These are phyloP conservation scores for Nidula niveotomentosa DNA, from an alignment of 1,284 basidiomycete genomes.

Conservation along the genomic window DNA sequence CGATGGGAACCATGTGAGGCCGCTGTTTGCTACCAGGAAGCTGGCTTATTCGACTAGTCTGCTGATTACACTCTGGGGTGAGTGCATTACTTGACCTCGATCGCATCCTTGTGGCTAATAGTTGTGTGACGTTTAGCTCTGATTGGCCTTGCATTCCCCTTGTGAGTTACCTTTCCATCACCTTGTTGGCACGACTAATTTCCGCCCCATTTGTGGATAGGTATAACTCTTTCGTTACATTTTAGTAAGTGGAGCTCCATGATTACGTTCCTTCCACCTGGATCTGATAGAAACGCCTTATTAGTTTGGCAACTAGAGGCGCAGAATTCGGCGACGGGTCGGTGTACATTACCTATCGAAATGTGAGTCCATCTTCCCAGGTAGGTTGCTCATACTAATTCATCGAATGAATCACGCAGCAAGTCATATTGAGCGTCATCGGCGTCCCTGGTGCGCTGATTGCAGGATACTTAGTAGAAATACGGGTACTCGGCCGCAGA, in stretches of 20 bases:
- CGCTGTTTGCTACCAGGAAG: constrained; percentile 63
- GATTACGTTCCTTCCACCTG: background rate
- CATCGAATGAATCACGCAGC: constrained; percentile 30
- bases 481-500: constrained; percentile 58
- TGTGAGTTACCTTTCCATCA: constrained; percentile 28
- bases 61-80: constrained; percentile 63
- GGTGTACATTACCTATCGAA: constrained; percentile 65
- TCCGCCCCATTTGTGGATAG: constrained; percentile 10
- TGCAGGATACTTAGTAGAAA: constrained; percentile 64
- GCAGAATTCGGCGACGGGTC: constrained; percentile 65
- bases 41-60: constrained; percentile 63
- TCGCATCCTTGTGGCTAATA: background rate
- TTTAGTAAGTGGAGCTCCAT: constrained; percentile 45
- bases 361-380: constrained; percentile 39
- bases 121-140: constrained; percentile 39
- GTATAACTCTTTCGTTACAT: constrained; percentile 66
- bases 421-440: constrained; percentile 65
- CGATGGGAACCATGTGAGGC: constrained; percentile 46
- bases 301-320: constrained; percentile 59
- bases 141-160: constrained; percentile 73
- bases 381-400: background rate
- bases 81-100: constrained; percentile 8
- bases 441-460: constrained; percentile 69
- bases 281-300: background rate
- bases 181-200: background rate